Evolutionary conservation across 495 filamentous ascomycete genomes (phyloP), one percentile per base, ranked within the genome.

Genomic region (Poronia punctata): DNA sequence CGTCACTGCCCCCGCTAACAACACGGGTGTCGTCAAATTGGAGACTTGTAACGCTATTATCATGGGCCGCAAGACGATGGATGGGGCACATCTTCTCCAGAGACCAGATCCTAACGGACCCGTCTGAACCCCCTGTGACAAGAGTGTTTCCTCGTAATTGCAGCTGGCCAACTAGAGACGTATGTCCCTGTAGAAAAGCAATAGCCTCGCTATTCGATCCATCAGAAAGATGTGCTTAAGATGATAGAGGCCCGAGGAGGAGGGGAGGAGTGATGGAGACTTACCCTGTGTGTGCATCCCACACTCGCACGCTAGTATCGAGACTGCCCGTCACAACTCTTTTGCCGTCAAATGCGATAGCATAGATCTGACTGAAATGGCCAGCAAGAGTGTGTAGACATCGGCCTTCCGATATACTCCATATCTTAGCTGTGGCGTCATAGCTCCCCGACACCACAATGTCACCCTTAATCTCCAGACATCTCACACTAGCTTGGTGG

Each of bases 321-420:
- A 98, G 70, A 59, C 89, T 96, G 18, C 92, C 92, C 1, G 92
- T 98, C n/a, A 90, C 90, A 33, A 98, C 90, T 37, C 88, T 75
- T 34, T 75, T 74, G 14, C 92, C 92, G 57, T 98, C 92, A 60
- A 95, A 98, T 0, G 92, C 90, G 54, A 98, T 94, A 8, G 92
- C 93, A 54, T 98, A 98, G 39, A 98, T 98, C 53, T 98, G 92
- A 59, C 92, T 97, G 65, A 95, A 97, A 65, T 98, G 92, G 0
- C 92, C 92, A n/a, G 76, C 79, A 17, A 98, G 69, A 4, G 87
- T 95, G 23, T 89, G 76, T 21, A 96, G 65, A 57, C 90, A 97
- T 47, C 85, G 78, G 7, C 92, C 93, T 59, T 95, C 84, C 2
- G 84, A 86, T 18, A 98, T 96, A 53, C 85, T 95, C 92, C 92